A percentile compares a stretch with the other conserved stretches of the same genome.
Evolutionary conservation across 2,329 filamentous ascomycete genomes (phyloP).

Genomic region (Diaporthe citriasiana): DNA sequence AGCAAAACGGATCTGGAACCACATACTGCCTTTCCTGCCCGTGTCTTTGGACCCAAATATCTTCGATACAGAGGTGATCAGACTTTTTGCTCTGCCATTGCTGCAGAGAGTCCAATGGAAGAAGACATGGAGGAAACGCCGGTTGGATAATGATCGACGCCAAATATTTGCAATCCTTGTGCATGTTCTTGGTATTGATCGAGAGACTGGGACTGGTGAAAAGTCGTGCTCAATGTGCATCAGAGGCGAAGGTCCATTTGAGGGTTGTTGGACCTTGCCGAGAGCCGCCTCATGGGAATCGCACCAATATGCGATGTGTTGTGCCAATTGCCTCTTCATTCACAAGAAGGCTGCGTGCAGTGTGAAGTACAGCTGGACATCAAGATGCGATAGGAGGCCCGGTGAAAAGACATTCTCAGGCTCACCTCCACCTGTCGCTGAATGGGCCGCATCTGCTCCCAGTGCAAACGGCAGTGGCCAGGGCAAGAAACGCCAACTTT

Average conservation of each 20-base stretch:
- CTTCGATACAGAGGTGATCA: constrained; percentile 2
- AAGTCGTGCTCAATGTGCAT: constrained; percentile 28
- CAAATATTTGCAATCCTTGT: constrained; percentile 38
- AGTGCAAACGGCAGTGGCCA: background rate
- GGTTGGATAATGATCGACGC: constrained; percentile 24
- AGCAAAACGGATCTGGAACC: constrained; percentile 37
- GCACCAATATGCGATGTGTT: constrained; percentile 3
- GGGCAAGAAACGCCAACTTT: constrained; percentile 24
- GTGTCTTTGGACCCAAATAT: background rate
- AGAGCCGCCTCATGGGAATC: constrained; percentile 13
- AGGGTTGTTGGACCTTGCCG: constrained; percentile 30
- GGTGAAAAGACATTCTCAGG: background rate
- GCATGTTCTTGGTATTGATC: constrained; percentile 33
- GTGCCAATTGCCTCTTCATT: constrained; percentile 39
- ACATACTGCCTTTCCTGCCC: constrained; percentile 38
- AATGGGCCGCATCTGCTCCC: constrained; percentile 28
- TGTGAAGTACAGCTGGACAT: constrained; percentile 34
- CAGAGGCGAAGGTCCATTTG: constrained; percentile 34
- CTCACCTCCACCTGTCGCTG: background rate
- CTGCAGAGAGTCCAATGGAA: constrained; percentile 30
- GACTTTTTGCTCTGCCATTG: constrained; percentile 26
- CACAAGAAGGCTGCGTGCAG: constrained; percentile 34
- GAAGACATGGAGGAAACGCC: background rate
- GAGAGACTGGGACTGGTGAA: background rate
- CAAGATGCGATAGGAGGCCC: background rate